phyloP scores from a whole-genome alignment of 164 flowering plant species.

The Vitis vinifera region ASM3070453v1 NC_081815.1:15757001-15757500 shows the following conservation, averaged over 20 bases:
- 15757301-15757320: slow-evolving; percentile 22
- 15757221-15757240: slow-evolving; percentile 1
- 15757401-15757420: background rate
- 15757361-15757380: slow-evolving; percentile 14
- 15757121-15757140: background rate
- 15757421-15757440: background rate
- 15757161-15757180: background rate
- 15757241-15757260: background rate
- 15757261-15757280: background rate
- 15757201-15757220: background rate
- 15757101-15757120: background rate
- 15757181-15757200: background rate
- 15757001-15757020: too few relatives aligned
- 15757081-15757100: background rate
- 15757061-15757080: background rate
- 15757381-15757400: slow-evolving; percentile 1
- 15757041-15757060: background rate
- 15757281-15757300: slow-evolving; percentile 15
- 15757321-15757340: slow-evolving; percentile 28
- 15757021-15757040: too few relatives aligned
- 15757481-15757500: slow-evolving; percentile 8
- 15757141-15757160: background rate
- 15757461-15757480: background rate
- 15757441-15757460: too few relatives aligned
- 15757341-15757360: slow-evolving; percentile 28